Conservation (phyloP, 805 yeast species). For the Candida coquimbonensis region DNA sequence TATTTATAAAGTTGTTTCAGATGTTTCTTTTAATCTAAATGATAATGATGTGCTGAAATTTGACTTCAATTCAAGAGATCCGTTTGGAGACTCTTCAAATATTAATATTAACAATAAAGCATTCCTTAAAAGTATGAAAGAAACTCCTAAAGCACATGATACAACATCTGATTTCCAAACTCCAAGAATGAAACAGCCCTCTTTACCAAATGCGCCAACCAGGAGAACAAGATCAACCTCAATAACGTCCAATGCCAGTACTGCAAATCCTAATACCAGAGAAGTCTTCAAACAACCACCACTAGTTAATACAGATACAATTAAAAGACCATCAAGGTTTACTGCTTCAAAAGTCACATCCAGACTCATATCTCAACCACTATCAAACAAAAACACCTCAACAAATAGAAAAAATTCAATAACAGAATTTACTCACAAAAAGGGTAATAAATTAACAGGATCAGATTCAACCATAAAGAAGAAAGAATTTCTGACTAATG, state of each 20-base stretch:
- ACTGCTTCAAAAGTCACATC: constrained; percentile 42
- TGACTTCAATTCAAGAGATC: constrained; percentile 18
- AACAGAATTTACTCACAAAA: constrained; percentile 15
- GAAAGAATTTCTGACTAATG: constrained; percentile 13
- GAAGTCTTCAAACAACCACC: constrained; percentile 19
- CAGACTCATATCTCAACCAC: constrained; percentile 38
- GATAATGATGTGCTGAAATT: background rate
- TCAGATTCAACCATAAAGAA: constrained; percentile 7
- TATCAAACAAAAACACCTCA: constrained; percentile 11
- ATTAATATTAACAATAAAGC: constrained; percentile 9
- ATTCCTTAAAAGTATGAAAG: constrained; percentile 10
- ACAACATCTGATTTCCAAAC: constrained; percentile 31
- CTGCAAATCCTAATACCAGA: constrained; percentile 6
- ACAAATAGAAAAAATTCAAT: constrained; percentile 6
- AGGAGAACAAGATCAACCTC: constrained; percentile 27
- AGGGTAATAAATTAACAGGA: constrained; percentile 9
- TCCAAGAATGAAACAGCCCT: constrained; percentile 31
- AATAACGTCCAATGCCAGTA: background rate
- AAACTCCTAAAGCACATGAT: constrained; percentile 14
- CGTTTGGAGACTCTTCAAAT: constrained; percentile 23
- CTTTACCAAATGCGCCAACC: constrained; percentile 33
- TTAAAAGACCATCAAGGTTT: constrained; percentile 24
- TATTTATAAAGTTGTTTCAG: constrained; percentile 32
- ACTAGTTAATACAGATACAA: constrained; percentile 12
- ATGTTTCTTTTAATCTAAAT: constrained; percentile 12